Evolutionary conservation across 148 eudicot genomes (phyloP).

Genomic region (Talinum fruticosum): DNA sequence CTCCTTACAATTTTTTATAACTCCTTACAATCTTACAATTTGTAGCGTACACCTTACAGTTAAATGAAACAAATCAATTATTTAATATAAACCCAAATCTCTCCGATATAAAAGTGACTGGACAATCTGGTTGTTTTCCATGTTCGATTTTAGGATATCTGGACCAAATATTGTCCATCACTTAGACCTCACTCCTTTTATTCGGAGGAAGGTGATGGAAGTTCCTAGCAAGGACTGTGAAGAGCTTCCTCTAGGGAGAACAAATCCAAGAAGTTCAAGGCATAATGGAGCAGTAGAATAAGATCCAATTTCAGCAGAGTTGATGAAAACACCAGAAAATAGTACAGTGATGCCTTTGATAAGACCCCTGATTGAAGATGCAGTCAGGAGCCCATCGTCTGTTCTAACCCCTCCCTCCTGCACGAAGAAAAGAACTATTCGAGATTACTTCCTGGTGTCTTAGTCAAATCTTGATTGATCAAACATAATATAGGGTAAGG

Average conservation of each 20-base stretch:
- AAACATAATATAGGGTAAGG: slow-evolving; percentile 1
- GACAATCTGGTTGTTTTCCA: slow-evolving; percentile 14
- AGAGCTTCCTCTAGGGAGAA: slow-evolving; percentile 42
- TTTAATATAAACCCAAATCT: not conserved
- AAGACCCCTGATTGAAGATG: slow-evolving; percentile 68
- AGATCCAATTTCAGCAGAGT: slow-evolving; percentile 20
- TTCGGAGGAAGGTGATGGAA: slow-evolving; percentile 52
- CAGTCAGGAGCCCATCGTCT: slow-evolving; percentile 72
- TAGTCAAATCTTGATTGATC: slow-evolving; percentile 6
- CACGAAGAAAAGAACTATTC: slow-evolving; percentile 68
- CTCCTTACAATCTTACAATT: too few species aligned
- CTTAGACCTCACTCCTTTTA: slow-evolving; percentile 55
- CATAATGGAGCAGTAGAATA: slow-evolving; percentile 18
- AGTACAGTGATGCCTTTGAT: slow-evolving; percentile 48
- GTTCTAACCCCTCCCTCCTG: slow-evolving; percentile 81
- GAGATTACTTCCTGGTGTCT: slow-evolving; percentile 55
- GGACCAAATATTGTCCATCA: slow-evolving; percentile 50
- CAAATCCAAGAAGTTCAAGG: slow-evolving; percentile 27
- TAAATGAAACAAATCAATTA: too few species aligned
- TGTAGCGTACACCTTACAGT: too few species aligned
- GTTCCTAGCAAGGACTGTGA: slow-evolving; percentile 36
- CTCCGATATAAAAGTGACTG: not conserved
- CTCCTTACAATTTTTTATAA: too few species aligned
- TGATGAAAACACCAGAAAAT: slow-evolving; percentile 39
- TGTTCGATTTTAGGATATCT: slow-evolving; percentile 80